Evolutionary conservation across 2,329 filamentous ascomycete genomes (phyloP), one percentile per base, ranked within the genome.

Genomic region (Didymella pinodella): DNA sequence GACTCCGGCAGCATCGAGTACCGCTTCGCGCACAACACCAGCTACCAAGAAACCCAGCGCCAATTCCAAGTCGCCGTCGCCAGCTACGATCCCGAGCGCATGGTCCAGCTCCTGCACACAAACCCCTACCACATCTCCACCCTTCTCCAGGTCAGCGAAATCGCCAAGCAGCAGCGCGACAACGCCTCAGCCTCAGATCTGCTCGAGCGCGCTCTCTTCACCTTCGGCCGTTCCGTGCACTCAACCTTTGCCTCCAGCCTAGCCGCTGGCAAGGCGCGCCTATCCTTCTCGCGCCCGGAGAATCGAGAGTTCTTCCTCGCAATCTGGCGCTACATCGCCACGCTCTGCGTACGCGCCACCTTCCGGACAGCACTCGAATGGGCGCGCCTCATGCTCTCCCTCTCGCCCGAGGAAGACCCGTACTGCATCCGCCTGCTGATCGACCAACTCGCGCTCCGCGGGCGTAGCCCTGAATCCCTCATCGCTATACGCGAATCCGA

Each of bases 261-360:
- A 6, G 85, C 90, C 54, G 85, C 89, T 71, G 95, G 95, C 32
- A 88, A 88, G 65, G 93, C 92, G 6, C 85, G 92, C 16, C 80
- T 99, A 10, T 87, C 94, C 71, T 98, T 97, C 73, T 79, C 84
- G 20, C 84, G 92, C 36, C 89, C 90, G 0, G 93, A 96, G 75
- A 98, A 98, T 75, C 86, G 95, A 43, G 94, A 98, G 75, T 88
- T 99, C 64, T 97, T 91, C 88, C 86, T 98, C 34, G 91, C 92
- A 1, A 91, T 89, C 8, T 96, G 93, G 82, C 88, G 93, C 66
- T 97, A 97, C 70, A 89, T 98, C 68, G 87, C 86, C 67, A 95
- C 92, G 65, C 82, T 99, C 22, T 85, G 92, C 16, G 88, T 92
- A 78, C 94, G 96, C 68, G 93, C 93, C n/a, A 97, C 94, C 1